Base-by-base conservation (phyloP, 2,329 filamentous ascomycete genomes). In the Fusarium tanahbumbuense region DNA sequence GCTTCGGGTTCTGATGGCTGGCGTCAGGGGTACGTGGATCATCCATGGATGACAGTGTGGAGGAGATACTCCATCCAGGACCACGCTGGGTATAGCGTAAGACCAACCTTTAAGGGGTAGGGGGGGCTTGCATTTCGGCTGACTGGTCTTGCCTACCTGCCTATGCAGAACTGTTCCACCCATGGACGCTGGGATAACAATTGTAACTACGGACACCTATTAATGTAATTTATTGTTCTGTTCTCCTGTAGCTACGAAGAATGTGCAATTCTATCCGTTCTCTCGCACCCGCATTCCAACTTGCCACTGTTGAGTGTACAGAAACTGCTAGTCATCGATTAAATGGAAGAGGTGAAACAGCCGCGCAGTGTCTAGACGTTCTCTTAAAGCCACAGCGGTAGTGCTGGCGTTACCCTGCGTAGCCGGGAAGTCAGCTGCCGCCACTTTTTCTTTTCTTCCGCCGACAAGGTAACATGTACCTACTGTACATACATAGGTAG, bases 11-110 rank as follows among this genome's bases (percentile, higher is more conserved):
- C 41, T 56, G 48, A 52, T 52, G 48, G 49, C n/a, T 52, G 71
- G 68, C 56, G 60, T 71, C 60, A 74, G 71, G 72, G 70, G 71
- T 62, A 67, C 44, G 53, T 64, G 56, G 56, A 68, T 69, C 28
- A 46, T 59, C 30, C 23, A 18, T 52, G 41, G 22, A 11, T 52
- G 32, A n/a, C 28, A 47, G 41, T 68, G 56, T 64, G 58, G 67
- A 72, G 72, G 65, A 46, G 42, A 52, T 54, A 30, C 68, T 40
- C 46, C 50, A 58, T 54, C 22, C 40, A 55, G 55, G 68, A 37
- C 61, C 40, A 57, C 18, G 47, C 41, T 44, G 48, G 44, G 60
- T 23, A 52, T 64, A 67, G 57, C 56, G 62, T 56, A 15, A 28
- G 40, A 40, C 48, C 44, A 48, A 25, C 16, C 58, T 55, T 44